A percentile compares a stretch with the other conserved stretches of the same genome.
phyloP scores from a whole-genome alignment of 805 yeast species.

The Yamadazyma endophytica region DNA sequence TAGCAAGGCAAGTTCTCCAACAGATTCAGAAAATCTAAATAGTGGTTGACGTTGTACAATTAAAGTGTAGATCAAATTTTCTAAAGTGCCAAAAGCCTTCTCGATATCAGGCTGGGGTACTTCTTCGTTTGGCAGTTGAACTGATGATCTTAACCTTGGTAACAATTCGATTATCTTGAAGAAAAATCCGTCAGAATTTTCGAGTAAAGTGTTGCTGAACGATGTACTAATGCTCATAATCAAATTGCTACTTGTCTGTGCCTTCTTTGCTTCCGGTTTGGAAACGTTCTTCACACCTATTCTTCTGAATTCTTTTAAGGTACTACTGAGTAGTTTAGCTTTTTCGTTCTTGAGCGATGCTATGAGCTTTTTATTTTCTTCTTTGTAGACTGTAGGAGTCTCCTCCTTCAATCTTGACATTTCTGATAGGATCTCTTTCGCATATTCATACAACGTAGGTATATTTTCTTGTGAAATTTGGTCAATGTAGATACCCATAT shows the following conservation, averaged over 20 bases:
- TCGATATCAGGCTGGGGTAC: slow-evolving; percentile 71
- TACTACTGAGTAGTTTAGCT: slow-evolving; percentile 69
- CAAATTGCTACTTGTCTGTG: slow-evolving; percentile 58
- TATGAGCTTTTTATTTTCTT: slow-evolving; percentile 64
- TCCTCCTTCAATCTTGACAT: slow-evolving; percentile 65
- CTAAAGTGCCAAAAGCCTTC: slow-evolving; percentile 72
- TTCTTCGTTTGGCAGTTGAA: slow-evolving; percentile 61
- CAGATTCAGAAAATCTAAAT: slow-evolving; percentile 20
- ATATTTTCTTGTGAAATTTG: slow-evolving; percentile 27
- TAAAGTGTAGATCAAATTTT: slow-evolving; percentile 60
- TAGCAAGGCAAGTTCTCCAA: slow-evolving; percentile 9
- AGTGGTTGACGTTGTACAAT: slow-evolving; percentile 51
- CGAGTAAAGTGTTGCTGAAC: slow-evolving; percentile 33
- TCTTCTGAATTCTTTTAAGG: slow-evolving; percentile 66
- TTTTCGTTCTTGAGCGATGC: slow-evolving; percentile 80
- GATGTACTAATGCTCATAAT: slow-evolving; percentile 55
- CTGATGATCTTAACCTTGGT: slow-evolving; percentile 71
- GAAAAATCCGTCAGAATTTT: slow-evolving; percentile 48
- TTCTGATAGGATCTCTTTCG: slow-evolving; percentile 50
- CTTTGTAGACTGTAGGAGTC: slow-evolving; percentile 69
- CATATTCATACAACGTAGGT: slow-evolving; percentile 52
- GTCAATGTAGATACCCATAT: slow-evolving; percentile 49
- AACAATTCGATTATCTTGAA: slow-evolving; percentile 72
- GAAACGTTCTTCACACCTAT: slow-evolving; percentile 72
- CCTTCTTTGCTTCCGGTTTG: slow-evolving; percentile 59